Percentiles rank a stretch among this genome's conserved stretches.
phyloP scores from a whole-genome alignment of 2,329 filamentous ascomycete species.

The Podosphaera fusca region DNA sequence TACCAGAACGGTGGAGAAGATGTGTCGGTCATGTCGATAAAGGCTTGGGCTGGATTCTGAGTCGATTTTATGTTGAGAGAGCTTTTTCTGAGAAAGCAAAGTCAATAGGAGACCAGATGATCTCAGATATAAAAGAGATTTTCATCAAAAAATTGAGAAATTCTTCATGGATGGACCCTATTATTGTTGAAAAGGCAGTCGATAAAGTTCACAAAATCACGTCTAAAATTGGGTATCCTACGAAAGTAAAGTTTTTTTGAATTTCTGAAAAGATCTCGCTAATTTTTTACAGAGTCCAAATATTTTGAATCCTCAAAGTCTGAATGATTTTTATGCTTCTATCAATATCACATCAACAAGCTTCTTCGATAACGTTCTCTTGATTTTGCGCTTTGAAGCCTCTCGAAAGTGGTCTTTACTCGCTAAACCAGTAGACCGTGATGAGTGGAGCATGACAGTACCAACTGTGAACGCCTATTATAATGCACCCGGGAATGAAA shows the following conservation, averaged over 20 bases:
- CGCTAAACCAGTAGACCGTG: conserved; percentile 34
- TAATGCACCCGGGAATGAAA: conserved; percentile 38
- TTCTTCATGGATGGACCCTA: conserved; percentile 40
- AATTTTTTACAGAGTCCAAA: conserved; percentile 25
- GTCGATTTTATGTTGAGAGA: conserved; percentile 46
- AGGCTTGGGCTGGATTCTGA: conserved; percentile 42
- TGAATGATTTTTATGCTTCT: conserved; percentile 31
- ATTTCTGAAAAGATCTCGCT: conserved; percentile 1
- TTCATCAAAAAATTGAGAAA: conserved; percentile 37
- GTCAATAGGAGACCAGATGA: conserved; percentile 41
- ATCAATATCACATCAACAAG: conserved; percentile 26
- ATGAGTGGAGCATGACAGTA: conserved; percentile 36
- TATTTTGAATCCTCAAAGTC: conserved; percentile 30
- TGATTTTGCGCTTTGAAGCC: conserved; percentile 25
- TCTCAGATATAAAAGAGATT: conserved; percentile 44
- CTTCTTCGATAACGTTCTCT: conserved; percentile 35
- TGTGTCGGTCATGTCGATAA: conserved; percentile 35
- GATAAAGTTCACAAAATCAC: conserved; percentile 43
- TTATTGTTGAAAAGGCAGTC: conserved; percentile 33
- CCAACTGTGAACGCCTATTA: conserved; percentile 45
- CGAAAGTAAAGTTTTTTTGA: conserved; percentile 17
- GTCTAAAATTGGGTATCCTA: conserved; percentile 46
- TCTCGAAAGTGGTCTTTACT: conserved; percentile 30
- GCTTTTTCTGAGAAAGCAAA: conserved; percentile 45
- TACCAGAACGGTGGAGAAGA: conserved; percentile 40